These are phyloP conservation scores for Curvularia verruculosa DNA, from an alignment of 2,329 filamentous ascomycete genomes.

Conservation along the genomic window DNA sequence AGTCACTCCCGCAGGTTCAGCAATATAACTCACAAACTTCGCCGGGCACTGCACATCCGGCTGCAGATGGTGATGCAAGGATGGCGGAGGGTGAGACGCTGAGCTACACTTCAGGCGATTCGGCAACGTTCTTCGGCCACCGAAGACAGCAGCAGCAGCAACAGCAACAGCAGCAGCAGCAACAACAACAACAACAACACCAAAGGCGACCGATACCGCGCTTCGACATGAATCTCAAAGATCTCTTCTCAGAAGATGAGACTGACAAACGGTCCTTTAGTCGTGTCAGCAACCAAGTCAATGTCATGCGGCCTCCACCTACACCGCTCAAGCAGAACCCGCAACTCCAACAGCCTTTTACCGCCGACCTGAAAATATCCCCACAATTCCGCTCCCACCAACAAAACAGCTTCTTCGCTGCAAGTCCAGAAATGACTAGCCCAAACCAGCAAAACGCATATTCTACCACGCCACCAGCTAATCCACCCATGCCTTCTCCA, in stretches of 20 bases:
- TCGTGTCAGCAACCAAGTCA: constrained; percentile 46
- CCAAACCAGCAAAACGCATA: constrained; percentile 25
- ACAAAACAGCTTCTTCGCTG: constrained; percentile 10
- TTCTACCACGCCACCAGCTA: constrained; percentile 9
- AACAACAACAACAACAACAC: constrained; percentile 15
- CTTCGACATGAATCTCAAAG: constrained; percentile 59
- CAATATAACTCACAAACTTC: constrained; percentile 29
- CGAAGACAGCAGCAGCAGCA: too few relatives aligned
- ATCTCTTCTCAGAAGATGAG: constrained; percentile 49
- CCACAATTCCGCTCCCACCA: constrained; percentile 42
- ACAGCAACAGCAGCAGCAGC: too few relatives aligned
- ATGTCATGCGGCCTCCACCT: constrained; percentile 41
- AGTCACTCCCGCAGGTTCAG: constrained; percentile 27
- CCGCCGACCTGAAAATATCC: constrained; percentile 41
- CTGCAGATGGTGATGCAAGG: constrained; percentile 40
- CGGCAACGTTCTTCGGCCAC: constrained; percentile 23
- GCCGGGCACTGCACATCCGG: constrained; percentile 32
- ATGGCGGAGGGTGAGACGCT: constrained; percentile 48
- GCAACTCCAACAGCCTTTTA: constrained; percentile 31
- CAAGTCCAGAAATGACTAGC: constrained; percentile 23
- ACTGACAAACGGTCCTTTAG: constrained; percentile 49
- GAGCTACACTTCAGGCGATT: constrained; percentile 26
- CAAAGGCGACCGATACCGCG: constrained; percentile 56
- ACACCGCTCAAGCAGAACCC: constrained; percentile 36
- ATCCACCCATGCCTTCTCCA: constrained; percentile 25